Conservation (phyloP, 768 basidiomycete genomes). For the Austroboletus festivus region DNA sequence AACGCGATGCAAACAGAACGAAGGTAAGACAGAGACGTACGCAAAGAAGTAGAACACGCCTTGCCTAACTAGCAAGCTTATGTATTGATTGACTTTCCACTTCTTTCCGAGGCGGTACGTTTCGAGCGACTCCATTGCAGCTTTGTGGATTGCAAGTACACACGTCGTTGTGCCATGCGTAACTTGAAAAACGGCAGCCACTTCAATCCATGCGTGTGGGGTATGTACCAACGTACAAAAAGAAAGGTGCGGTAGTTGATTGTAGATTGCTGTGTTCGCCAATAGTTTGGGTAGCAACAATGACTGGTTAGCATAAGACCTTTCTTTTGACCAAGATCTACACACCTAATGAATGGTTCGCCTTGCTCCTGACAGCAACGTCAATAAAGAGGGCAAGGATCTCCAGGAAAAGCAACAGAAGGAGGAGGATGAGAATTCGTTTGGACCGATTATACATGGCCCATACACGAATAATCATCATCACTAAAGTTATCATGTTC, state of each 20-base stretch:
- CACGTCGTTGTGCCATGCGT: background rate
- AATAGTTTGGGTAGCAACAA: background rate
- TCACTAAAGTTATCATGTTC: too few relatives aligned
- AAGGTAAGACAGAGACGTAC: too few relatives aligned
- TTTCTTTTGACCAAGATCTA: too few relatives aligned
- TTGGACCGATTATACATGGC: background rate
- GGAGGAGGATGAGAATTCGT: background rate
- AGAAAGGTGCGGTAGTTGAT: background rate
- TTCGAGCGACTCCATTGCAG: constrained; percentile 1
- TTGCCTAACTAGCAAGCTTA: too few relatives aligned
- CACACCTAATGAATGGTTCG: too few relatives aligned
- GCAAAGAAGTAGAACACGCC: too few relatives aligned
- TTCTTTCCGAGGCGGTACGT: background rate
- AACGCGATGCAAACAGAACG: too few relatives aligned
- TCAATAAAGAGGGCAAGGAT: background rate
- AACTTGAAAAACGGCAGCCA: background rate
- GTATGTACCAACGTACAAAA: background rate
- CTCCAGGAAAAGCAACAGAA: background rate
- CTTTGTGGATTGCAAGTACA: background rate
- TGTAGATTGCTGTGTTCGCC: background rate
- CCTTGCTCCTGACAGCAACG: too few relatives aligned
- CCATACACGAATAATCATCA: background rate
- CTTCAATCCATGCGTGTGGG: background rate
- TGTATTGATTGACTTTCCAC: background rate
- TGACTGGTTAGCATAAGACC: too few relatives aligned